Evolutionary conservation across 805 yeast species (phyloP), one percentile per base, ranked within the genome.

Genomic region (Candida tibetensis): DNA sequence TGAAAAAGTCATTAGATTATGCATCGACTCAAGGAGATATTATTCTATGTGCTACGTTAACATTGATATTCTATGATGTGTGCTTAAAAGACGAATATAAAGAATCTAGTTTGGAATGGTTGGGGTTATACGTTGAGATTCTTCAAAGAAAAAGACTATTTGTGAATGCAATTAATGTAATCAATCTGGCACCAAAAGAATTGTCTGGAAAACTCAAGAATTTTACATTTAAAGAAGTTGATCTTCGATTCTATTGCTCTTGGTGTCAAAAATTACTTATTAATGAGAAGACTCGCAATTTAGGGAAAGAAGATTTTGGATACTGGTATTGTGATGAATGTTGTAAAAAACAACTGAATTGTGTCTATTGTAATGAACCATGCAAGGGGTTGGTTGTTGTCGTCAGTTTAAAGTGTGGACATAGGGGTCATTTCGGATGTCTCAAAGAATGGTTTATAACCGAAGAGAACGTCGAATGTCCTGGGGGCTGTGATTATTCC

Each of bases 311-410:
- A 16, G 58, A 57, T 25, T 76, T 79, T 51, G 95, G 95, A 1
- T 81, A 73, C 49, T 89, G 96, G 95, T 85, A 82, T 57, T 90
- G 97, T 62, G 87, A 80, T 37, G 71, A 69, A 16, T 90, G 97
- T 57, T 62, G 71, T 8, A 66, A 62, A 35, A 65, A 66, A 12
- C 80, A 79, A 43, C 81, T 79, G 41, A 73, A 79, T n/a, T 90
- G 97, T 59, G 71, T 81, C 18, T 76, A 81, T 44, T 90, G 97
- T 58, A 73, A 82, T 44, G 83, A 76, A 52, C 87, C 95, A 0
- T 69, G 90, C 51, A 77, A 76, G 47, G 95, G 95, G 1, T 66
- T 85, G 39, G 72, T 81, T 12, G 75, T 85, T 12, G 69, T 74
- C 66, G 44, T 63, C 69, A 43, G 68, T 46, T 57, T 84, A 35